A percentile compares a stretch with the other conserved stretches of the same genome.
phyloP scores from a whole-genome alignment of 202 grass and related monocot genomes.

The Zoysia matrella region DNA sequence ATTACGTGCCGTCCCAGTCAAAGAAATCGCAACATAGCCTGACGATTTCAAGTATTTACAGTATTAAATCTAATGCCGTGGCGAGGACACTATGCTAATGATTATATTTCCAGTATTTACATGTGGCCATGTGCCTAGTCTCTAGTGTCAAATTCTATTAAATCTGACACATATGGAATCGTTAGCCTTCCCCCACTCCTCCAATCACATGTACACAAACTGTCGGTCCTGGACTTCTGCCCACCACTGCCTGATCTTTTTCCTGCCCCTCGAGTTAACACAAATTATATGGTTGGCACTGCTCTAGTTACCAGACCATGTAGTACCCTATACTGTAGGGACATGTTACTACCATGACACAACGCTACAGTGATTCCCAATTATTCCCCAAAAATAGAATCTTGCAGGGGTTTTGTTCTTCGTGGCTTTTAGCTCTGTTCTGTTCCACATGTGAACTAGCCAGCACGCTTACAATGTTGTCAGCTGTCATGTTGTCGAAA shows the following conservation, averaged over 20 bases:
- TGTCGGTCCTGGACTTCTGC: conserved; percentile 10
- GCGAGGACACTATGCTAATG: not conserved
- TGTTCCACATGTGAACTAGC: conserved; percentile 38
- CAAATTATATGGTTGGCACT: not conserved
- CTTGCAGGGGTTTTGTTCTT: not conserved
- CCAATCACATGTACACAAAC: conserved; percentile 28
- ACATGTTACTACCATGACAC: not conserved
- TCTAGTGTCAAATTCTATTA: conserved; percentile 11
- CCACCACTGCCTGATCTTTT: not conserved
- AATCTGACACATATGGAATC: conserved; percentile 12
- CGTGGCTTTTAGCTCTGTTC: not conserved
- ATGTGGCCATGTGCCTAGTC: conserved; percentile 45
- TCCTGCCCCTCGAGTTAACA: not conserved
- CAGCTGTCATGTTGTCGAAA: conserved; percentile 3
- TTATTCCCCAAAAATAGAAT: not conserved
- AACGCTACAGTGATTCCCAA: not conserved
- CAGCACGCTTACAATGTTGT: not conserved
- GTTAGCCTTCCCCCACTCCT: too few relatives aligned
- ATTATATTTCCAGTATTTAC: not conserved
- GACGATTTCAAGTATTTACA: not conserved
- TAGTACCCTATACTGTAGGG: not conserved
- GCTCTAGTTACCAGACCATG: not conserved
- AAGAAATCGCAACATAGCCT: conserved; percentile 6
- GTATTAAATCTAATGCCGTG: not conserved
- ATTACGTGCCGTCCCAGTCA: not conserved